A percentile compares a stretch with the other conserved stretches of the same genome.
These are phyloP conservation scores for Escallonia herrerae DNA, from an alignment of 129 eudicot genomes.

Conservation along the genomic window DNA sequence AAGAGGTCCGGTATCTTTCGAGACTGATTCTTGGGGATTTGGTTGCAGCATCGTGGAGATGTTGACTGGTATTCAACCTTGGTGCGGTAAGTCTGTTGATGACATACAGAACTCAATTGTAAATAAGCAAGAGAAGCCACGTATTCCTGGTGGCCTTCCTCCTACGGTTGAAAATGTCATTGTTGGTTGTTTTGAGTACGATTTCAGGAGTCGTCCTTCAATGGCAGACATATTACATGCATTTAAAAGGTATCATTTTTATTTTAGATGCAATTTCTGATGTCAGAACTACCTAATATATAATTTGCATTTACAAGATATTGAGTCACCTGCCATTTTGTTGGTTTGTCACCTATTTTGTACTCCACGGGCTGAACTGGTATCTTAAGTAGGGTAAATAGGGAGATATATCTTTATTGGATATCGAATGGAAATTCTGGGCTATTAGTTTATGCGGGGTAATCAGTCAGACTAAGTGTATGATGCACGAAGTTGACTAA, in stretches of 20 bases:
- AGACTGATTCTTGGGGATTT: constrained; percentile 97
- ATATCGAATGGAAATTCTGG: too few relatives aligned
- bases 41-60: constrained; percentile 85
- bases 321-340: too few relatives aligned
- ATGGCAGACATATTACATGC: constrained; percentile 69
- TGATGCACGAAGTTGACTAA: too few relatives aligned
- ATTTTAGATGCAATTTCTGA: too few relatives aligned
- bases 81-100: constrained; percentile 71
- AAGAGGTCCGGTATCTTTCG: constrained; percentile 80
- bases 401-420: too few relatives aligned
- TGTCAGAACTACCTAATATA: too few relatives aligned
- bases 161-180: constrained; percentile 64
- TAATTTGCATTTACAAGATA: too few relatives aligned
- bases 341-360: too few relatives aligned
- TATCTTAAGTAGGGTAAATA: too few relatives aligned
- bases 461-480: too few relatives aligned
- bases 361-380: too few relatives aligned
- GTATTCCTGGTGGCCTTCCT: constrained; percentile 77
- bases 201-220: constrained; percentile 77
- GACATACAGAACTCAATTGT: constrained; percentile 68
- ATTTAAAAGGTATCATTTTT: constrained; percentile 55
- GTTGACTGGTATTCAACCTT: constrained; percentile 80
- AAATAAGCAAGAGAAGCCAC: constrained; percentile 56
- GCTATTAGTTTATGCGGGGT: too few relatives aligned
- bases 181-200: constrained; percentile 83